A percentile compares a stretch with the other conserved stretches of the same genome.
These are phyloP conservation scores for Xylariales sp. DNA, from an alignment of 2,329 filamentous ascomycete genomes.

Conservation along the genomic window DNA sequence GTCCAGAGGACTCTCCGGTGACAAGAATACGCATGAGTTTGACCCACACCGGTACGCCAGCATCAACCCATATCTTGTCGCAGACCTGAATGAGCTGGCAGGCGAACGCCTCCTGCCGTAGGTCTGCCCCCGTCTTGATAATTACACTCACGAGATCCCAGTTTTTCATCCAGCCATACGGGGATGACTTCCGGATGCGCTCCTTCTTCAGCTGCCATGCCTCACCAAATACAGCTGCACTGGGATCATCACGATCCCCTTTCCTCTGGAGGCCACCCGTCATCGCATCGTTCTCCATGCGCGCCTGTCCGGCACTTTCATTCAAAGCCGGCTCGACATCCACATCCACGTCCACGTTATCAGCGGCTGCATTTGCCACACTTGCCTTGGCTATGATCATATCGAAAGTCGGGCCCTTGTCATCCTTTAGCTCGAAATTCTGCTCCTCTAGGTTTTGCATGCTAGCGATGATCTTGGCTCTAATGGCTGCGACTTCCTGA, in stretches of 20 bases:
- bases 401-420: conserved; percentile 72
- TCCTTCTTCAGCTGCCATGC: conserved; percentile 83
- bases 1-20: conserved; percentile 76
- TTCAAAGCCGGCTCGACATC: conserved; percentile 51
- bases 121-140: conserved; percentile 79
- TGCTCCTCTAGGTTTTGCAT: conserved; percentile 87
- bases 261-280: conserved; percentile 78
- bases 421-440: conserved; percentile 72
- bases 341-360: conserved; percentile 27
- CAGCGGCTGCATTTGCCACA: conserved; percentile 37
- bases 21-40: conserved; percentile 85
- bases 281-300: conserved; percentile 88
- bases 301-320: conserved; percentile 68
- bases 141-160: conserved; percentile 87
- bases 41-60: conserved; percentile 75
- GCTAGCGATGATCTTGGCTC: conserved; percentile 82
- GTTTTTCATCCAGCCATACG: conserved; percentile 85
- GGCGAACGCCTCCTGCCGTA: conserved; percentile 81
- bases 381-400: conserved; percentile 73
- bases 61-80: conserved; percentile 76
- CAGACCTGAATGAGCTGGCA: conserved; percentile 81
- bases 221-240: conserved; percentile 81
- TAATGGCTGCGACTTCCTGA: conserved; percentile 77
- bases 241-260: conserved; percentile 80
- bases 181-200: conserved; percentile 76